Conservation (phyloP, 352 stramenopile species). For the Phytopythium sindhum region DNA sequence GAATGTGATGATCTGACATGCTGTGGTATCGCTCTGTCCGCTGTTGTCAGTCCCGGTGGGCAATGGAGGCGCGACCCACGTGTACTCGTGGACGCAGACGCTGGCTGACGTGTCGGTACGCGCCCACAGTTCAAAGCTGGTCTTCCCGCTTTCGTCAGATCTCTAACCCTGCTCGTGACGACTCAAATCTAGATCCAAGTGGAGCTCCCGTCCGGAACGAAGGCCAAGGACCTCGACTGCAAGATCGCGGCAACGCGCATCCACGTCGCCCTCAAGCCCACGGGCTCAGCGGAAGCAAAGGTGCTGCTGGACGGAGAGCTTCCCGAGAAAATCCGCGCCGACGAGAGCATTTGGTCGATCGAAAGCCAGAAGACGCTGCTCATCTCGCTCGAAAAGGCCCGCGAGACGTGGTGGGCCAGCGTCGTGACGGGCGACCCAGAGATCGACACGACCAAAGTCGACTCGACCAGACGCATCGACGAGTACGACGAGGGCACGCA, state of each 20-base stretch:
- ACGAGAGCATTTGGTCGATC: constrained; percentile 98
- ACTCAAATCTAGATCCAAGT: constrained; percentile 63
- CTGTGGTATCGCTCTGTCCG: not conserved
- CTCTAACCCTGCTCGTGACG: not conserved
- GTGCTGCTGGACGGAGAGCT: constrained; percentile 83
- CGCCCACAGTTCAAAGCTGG: not conserved
- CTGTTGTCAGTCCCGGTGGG: constrained; percentile 69
- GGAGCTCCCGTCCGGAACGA: constrained; percentile 85
- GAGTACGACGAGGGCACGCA: constrained; percentile 97
- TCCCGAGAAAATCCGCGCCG: constrained; percentile 91
- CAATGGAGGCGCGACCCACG: constrained; percentile 84
- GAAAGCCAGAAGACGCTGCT: constrained; percentile 60
- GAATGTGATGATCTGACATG: not conserved
- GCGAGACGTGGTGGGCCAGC: constrained; percentile 97
- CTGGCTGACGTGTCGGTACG: constrained; percentile 92
- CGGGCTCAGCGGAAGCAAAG: not conserved
- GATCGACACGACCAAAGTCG: constrained; percentile 97
- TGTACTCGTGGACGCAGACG: constrained; percentile 98
- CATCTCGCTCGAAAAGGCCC: constrained; percentile 95
- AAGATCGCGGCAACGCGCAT: constrained; percentile 86
- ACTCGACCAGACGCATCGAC: constrained; percentile 94
- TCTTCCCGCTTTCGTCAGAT: not conserved
- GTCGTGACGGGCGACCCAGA: constrained; percentile 90
- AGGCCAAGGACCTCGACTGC: constrained; percentile 90
- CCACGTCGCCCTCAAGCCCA: constrained; percentile 73